Base-by-base conservation (phyloP, 23 red algal genomes). In the Gracilaria domingensis region DNA sequence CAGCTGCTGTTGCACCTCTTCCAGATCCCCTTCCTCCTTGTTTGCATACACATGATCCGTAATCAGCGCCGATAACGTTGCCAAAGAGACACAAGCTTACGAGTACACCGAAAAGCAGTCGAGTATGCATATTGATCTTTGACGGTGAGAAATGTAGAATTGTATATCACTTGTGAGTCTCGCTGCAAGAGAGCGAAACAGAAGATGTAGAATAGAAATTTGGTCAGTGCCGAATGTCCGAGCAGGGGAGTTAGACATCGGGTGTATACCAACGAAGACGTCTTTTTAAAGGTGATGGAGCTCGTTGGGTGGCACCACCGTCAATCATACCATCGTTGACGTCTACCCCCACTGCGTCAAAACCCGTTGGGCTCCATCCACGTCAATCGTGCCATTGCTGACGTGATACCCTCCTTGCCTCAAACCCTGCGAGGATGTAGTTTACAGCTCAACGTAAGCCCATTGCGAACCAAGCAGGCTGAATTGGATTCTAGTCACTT, bases 11-110 rank as follows among this genome's bases (percentile, higher is more conserved):
- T 2, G 25, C 42, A 11, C 42, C 72, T 45, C 0, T 77, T 51
- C 40, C 72, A 30, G 45, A 45, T 17, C 40, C 72, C 11, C 45
- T 13, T 49, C 72, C 72, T 45, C 72, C 72, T 50, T 77, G 38
- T 32, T 28, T 77, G 42, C 72, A 77, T 0, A 51, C 45, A 50
- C 72, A 77, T 77, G 64, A 69, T 36, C 64, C 64, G 32, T 69
- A 69, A 37, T 69, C 64, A 36, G 64, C 32, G 7, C 64, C 64
- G 0, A 17, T 37, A 20, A 69, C 64, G 26, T 20, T 36, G 4
- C 13, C 64, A 18, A 69, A 16, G 30, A 69, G 64, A 37, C 64
- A 69, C 1, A 69, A 2, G 33, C 5, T 32, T 20, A 69, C 16
- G 5, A 69, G 30, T 9, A 69, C 32, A 36, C 5, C 32, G 2